Conservation (phyloP, 2,329 filamentous ascomycete genomes). For the Diplodia sapinea region DNA sequence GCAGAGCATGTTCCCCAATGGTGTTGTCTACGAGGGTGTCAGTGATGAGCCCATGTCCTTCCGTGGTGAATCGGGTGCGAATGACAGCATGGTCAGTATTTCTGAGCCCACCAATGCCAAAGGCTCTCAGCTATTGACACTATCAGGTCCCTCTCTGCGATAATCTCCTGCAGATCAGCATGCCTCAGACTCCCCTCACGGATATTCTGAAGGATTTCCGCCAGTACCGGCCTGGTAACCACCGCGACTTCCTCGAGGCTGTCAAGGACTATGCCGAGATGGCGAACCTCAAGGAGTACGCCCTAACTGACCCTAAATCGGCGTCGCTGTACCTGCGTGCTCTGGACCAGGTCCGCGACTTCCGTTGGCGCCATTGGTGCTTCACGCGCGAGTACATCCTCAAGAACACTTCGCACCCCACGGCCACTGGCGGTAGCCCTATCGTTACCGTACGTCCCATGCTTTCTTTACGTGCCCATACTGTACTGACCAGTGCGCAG, state of each 20-base stretch:
- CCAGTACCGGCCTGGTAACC: slow-evolving; percentile 85
- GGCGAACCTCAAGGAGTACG: slow-evolving; percentile 65
- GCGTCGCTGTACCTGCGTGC: slow-evolving; percentile 55
- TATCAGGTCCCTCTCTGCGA: slow-evolving; percentile 79
- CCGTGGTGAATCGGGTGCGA: slow-evolving; percentile 90
- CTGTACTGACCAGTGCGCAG: slow-evolving; percentile 36
- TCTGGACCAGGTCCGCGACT: slow-evolving; percentile 78
- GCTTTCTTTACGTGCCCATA: background rate
- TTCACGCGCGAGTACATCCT: slow-evolving; percentile 86
- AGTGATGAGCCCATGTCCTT: slow-evolving; percentile 78
- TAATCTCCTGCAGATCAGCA: slow-evolving; percentile 81
- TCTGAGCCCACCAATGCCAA: background rate
- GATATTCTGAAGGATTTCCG: slow-evolving; percentile 88
- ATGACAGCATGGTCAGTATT: slow-evolving; percentile 77
- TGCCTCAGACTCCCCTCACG: slow-evolving; percentile 89
- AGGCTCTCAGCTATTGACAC: background rate
- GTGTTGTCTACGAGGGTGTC: slow-evolving; percentile 87
- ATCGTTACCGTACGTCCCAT: slow-evolving; percentile 67
- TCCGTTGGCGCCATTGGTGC: slow-evolving; percentile 84
- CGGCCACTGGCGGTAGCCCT: slow-evolving; percentile 78
- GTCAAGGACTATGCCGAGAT: slow-evolving; percentile 62
- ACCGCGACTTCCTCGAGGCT: slow-evolving; percentile 80
- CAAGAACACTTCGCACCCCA: slow-evolving; percentile 76
- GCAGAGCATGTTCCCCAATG: slow-evolving; percentile 92
- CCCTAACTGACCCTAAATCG: slow-evolving; percentile 66